Conservation (phyloP, 129 eudicot genomes). For the Centrapalus pauciflorus region DNA sequence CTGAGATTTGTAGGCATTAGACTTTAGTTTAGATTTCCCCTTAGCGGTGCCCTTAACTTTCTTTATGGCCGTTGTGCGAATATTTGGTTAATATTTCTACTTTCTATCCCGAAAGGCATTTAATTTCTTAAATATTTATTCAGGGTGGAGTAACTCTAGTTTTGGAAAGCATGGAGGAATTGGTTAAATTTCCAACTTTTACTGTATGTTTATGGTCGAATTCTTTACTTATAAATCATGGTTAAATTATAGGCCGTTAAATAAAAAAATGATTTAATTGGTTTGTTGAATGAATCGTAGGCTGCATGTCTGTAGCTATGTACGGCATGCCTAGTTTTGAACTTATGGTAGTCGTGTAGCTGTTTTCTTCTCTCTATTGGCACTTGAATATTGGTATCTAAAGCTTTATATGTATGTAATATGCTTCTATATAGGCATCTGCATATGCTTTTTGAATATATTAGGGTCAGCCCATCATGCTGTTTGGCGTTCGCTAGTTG, state of each 20-base stretch:
- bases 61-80: too few species aligned
- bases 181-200: neutral
- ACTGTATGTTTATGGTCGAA: neutral
- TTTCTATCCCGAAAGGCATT: too few species aligned
- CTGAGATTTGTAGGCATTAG: neutral
- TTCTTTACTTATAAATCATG: neutral
- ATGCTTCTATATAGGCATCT: neutral
- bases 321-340: neutral
- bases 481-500: neutral
- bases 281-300: neutral
- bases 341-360: neutral
- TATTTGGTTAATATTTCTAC: too few species aligned
- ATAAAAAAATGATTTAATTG: neutral
- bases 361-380: neutral
- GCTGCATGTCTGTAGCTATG: slow-evolving; percentile 2
- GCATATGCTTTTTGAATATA: neutral
- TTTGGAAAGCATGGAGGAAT: slow-evolving; percentile 4
- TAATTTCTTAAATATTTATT: too few species aligned
- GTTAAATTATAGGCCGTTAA: neutral
- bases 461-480: neutral
- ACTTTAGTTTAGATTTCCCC: too few species aligned
- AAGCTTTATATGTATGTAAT: neutral
- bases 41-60: too few species aligned
- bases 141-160: neutral
- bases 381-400: neutral